Evolutionary conservation across 805 yeast genomes (phyloP).

Genomic region (Candida dajiaensis): DNA sequence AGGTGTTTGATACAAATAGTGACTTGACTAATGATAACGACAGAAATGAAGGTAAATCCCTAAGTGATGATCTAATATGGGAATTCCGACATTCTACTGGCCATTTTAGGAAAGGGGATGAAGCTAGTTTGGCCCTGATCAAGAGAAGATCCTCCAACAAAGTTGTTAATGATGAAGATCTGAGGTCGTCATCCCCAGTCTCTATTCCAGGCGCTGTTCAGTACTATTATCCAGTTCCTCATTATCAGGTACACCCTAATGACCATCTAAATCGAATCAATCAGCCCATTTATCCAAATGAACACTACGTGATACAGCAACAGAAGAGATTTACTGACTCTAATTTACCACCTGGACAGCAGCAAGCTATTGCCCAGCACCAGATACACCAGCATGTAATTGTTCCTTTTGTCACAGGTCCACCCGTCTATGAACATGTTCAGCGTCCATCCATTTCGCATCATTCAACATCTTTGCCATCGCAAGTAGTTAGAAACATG

Average conservation of each 20-base stretch:
- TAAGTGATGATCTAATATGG: conserved; percentile 42
- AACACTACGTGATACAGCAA: conserved; percentile 5
- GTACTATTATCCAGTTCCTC: conserved; percentile 3
- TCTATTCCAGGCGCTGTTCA: conserved; percentile 1
- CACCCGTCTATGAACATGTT: conserved; percentile 9
- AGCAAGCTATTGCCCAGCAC: conserved; percentile 1
- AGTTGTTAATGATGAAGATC: conserved; percentile 12
- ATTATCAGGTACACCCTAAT: conserved; percentile 1
- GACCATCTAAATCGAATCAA: neutral
- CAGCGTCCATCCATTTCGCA: conserved; percentile 9
- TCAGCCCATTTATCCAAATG: conserved; percentile 1
- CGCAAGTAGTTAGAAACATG: neutral
- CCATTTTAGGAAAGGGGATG: conserved; percentile 66
- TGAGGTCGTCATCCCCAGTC: conserved; percentile 7
- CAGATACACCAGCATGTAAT: conserved; percentile 2
- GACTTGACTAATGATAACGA: conserved; percentile 4
- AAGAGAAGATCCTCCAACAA: conserved; percentile 46
- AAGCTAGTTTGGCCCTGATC: conserved; percentile 54
- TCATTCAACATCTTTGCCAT: conserved; percentile 1
- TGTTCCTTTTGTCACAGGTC: conserved; percentile 1
- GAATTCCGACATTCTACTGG: conserved; percentile 78
- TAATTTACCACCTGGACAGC: conserved; percentile 1
- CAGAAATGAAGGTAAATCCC: neutral
- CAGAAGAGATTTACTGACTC: neutral
- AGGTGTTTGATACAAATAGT: conserved; percentile 36